Evolutionary conservation across 2,329 filamentous ascomycete genomes (phyloP).

Genomic region (Cercospora brassicicola): DNA sequence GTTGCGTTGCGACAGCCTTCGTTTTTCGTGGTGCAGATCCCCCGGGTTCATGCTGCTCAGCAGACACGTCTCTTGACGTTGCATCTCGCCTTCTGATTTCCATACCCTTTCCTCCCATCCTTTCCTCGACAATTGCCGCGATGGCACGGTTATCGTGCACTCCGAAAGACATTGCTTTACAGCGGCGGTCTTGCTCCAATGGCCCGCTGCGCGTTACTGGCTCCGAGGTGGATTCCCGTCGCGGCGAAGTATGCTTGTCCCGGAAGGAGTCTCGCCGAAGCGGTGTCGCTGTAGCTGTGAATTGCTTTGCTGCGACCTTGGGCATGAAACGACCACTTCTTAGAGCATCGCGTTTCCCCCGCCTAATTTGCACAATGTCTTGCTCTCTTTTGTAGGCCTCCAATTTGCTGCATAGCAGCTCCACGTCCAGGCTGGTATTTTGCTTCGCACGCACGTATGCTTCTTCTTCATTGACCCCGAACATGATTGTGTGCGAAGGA

Average conservation of each 20-base stretch:
- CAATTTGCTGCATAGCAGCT: constrained; percentile 26
- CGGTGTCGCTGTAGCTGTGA: constrained; percentile 22
- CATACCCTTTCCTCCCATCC: neutral
- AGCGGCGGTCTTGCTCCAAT: neutral
- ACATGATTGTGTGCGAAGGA: neutral
- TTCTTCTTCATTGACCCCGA: neutral
- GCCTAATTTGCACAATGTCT: constrained; percentile 16
- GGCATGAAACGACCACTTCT: constrained; percentile 20
- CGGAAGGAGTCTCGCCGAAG: neutral
- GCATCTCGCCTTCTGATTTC: neutral
- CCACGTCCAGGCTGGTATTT: constrained; percentile 15
- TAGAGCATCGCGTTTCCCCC: constrained; percentile 19
- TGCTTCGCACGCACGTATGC: neutral
- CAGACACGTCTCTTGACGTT: neutral
- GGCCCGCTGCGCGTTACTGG: neutral
- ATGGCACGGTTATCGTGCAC: neutral
- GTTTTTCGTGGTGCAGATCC: neutral
- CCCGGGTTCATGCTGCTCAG: neutral
- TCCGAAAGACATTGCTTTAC: neutral
- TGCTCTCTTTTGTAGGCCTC: constrained; percentile 25
- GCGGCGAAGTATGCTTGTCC: neutral
- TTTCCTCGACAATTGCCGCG: neutral
- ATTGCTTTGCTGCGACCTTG: constrained; percentile 21
- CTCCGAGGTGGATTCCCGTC: neutral
- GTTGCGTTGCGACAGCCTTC: neutral